These are phyloP conservation scores for Saccharomyces hybrid DNA, from an alignment of 1,139 yeast genomes.

Conservation along the genomic window DNA sequence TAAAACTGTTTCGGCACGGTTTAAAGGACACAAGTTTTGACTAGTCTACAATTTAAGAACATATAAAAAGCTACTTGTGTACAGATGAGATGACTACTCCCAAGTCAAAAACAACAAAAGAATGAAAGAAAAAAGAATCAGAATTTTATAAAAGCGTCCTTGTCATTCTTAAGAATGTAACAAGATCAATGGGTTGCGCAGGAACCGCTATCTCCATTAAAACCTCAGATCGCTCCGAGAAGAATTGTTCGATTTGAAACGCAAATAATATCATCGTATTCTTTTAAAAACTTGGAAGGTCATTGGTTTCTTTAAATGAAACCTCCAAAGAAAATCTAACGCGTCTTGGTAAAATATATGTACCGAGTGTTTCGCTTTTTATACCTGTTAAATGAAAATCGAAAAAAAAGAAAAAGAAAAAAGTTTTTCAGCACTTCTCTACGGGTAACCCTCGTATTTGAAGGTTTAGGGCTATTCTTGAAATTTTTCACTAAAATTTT, in stretches of 20 bases:
- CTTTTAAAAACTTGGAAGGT: slow-evolving; percentile 34
- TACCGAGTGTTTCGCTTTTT: not conserved
- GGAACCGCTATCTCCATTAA: slow-evolving; percentile 34
- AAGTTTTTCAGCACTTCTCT: not conserved
- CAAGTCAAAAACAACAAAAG: slow-evolving; percentile 1
- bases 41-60: not conserved
- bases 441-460: not conserved
- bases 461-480: not conserved
- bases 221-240: slow-evolving; percentile 26
- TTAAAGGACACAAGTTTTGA: not conserved
- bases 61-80: not conserved
- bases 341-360: not conserved
- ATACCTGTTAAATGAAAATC: not conserved
- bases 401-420: not conserved
- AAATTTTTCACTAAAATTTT: slow-evolving; percentile 1
- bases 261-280: slow-evolving; percentile 32
- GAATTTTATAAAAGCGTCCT: slow-evolving; percentile 33
- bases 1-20: not conserved
- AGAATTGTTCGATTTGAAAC: slow-evolving; percentile 31
- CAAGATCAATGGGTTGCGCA: slow-evolving; percentile 32
- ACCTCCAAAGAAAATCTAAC: not conserved
- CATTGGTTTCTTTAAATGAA: slow-evolving; percentile 20
- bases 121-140: slow-evolving; percentile 26
- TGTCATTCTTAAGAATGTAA: slow-evolving; percentile 29
- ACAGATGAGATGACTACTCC: not conserved